Percentiles rank a stretch among this genome's conserved stretches.
Conservation (phyloP, 345 rosid genomes). For the Conringia planisiliqua region DNA sequence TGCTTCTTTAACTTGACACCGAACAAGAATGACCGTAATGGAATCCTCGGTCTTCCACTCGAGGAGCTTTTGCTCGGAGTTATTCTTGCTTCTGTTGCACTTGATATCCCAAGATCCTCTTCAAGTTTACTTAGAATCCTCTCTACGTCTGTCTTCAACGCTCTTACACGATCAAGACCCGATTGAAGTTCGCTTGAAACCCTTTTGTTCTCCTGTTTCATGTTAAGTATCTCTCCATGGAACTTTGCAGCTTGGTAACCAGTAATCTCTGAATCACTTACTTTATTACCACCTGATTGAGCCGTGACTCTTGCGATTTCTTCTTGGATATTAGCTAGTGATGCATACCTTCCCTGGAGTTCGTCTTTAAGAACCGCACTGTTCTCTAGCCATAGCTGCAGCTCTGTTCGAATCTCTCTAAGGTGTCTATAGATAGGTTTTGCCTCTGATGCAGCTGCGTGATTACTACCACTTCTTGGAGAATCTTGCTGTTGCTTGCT, state of each 20-base stretch:
- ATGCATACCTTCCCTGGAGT: conserved; percentile 49
- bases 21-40: conserved; percentile 81
- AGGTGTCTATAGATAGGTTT: conserved; percentile 71
- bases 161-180: conserved; percentile 51
- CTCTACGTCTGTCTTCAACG: conserved; percentile 51
- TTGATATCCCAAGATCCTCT: conserved; percentile 46
- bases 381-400: conserved; percentile 76
- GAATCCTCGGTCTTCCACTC: conserved; percentile 46
- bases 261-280: conserved; percentile 42
- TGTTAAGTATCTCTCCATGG: conserved; percentile 80
- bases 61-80: conserved; percentile 25
- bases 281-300: conserved; percentile 25
- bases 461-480: conserved; percentile 22
- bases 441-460: conserved; percentile 45
- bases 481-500: conserved; percentile 38
- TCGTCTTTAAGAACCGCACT: conserved; percentile 66
- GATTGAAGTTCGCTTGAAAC: conserved; percentile 54
- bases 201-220: conserved; percentile 85
- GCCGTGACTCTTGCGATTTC: conserved; percentile 51
- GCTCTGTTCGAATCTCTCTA: conserved; percentile 68
- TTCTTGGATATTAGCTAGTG: conserved; percentile 60
- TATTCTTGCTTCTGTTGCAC: conserved; percentile 28
- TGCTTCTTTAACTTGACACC: conserved; percentile 76
- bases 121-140: conserved; percentile 45
- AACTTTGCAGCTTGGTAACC: conserved; percentile 73